Conservation (phyloP, 768 basidiomycete species). For the Rhizopogon vesiculosus region DNA sequence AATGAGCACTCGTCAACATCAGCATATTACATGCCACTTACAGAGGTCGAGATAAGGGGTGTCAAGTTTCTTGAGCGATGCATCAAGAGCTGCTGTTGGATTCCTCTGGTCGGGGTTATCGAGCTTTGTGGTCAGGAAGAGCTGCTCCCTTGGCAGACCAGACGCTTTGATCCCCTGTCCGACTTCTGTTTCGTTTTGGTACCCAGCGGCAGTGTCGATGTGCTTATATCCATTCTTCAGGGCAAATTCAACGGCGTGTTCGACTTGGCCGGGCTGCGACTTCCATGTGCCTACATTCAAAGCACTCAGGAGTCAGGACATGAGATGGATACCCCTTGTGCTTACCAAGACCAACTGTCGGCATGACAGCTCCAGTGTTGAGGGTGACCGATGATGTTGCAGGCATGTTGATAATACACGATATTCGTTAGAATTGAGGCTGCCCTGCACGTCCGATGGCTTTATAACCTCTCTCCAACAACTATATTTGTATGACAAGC, state of each 20-base stretch:
- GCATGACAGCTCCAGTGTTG: slow-evolving; percentile 77
- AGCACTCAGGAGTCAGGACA: not conserved
- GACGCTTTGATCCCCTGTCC: slow-evolving; percentile 72
- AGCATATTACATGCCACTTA: slow-evolving; percentile 21
- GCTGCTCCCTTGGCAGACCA: slow-evolving; percentile 63
- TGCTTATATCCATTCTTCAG: slow-evolving; percentile 71
- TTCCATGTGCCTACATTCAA: slow-evolving; percentile 69
- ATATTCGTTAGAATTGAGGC: not conserved
- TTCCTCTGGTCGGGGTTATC: slow-evolving; percentile 58
- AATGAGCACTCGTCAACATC: not conserved
- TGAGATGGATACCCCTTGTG: not conserved
- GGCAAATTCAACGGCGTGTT: slow-evolving; percentile 69
- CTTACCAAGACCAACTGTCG: slow-evolving; percentile 64
- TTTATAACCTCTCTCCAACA: not conserved
- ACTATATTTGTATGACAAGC: slow-evolving; percentile 3
- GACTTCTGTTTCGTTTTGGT: slow-evolving; percentile 76
- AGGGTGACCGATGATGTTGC: slow-evolving; percentile 48
- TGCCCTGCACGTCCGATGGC: not conserved
- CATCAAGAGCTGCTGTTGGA: slow-evolving; percentile 58
- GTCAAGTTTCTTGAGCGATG: slow-evolving; percentile 63
- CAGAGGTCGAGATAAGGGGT: slow-evolving; percentile 81
- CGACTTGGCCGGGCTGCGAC: slow-evolving; percentile 63
- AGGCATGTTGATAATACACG: slow-evolving; percentile 37
- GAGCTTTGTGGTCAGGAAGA: slow-evolving; percentile 82
- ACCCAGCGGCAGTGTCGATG: slow-evolving; percentile 67